These are phyloP conservation scores for Teunomyces atbi DNA, from an alignment of 805 yeast genomes.

Conservation along the genomic window DNA sequence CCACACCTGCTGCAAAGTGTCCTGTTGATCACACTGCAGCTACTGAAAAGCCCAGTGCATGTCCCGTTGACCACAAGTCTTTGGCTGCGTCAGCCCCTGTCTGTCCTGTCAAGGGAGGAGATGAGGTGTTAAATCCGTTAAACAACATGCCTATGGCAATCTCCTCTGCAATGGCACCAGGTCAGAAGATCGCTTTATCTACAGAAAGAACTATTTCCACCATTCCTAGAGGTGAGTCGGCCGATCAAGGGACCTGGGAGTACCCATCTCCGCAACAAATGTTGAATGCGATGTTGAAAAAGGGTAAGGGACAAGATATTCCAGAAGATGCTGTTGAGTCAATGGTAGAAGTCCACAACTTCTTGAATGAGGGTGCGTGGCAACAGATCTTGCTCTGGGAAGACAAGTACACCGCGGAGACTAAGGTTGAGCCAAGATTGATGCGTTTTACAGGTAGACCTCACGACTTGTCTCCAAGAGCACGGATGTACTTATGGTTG, in stretches of 20 bases:
- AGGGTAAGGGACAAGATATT: slow-evolving; percentile 83
- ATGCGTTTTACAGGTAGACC: slow-evolving; percentile 91
- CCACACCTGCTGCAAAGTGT: slow-evolving; percentile 22
- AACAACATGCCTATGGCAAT: slow-evolving; percentile 84
- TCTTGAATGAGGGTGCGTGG: slow-evolving; percentile 98
- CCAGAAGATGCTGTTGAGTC: slow-evolving; percentile 95
- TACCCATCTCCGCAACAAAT: slow-evolving; percentile 99
- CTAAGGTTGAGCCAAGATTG: slow-evolving; percentile 68
- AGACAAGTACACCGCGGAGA: slow-evolving; percentile 54
- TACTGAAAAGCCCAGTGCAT: slow-evolving; percentile 13
- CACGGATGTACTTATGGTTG: slow-evolving; percentile 62
- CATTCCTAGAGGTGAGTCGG: slow-evolving; percentile 77
- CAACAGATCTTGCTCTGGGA: slow-evolving; percentile 93
- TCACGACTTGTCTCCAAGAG: slow-evolving; percentile 81
- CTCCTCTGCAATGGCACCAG: slow-evolving; percentile 68
- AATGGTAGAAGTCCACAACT: slow-evolving; percentile 97
- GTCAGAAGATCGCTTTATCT: slow-evolving; percentile 76
- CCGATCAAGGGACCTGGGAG: slow-evolving; percentile 84
- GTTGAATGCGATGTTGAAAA: slow-evolving; percentile 95
- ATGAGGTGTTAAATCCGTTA: slow-evolving; percentile 62
- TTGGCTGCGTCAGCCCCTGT: slow-evolving; percentile 26
- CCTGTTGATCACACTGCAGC: slow-evolving; percentile 39
- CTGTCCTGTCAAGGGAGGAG: slow-evolving; percentile 37
- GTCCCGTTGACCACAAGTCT: slow-evolving; percentile 32
- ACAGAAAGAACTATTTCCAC: slow-evolving; percentile 80